phyloP scores from a whole-genome alignment of 164 flowering plant species.

The Macadamia tetraphylla region DNA sequence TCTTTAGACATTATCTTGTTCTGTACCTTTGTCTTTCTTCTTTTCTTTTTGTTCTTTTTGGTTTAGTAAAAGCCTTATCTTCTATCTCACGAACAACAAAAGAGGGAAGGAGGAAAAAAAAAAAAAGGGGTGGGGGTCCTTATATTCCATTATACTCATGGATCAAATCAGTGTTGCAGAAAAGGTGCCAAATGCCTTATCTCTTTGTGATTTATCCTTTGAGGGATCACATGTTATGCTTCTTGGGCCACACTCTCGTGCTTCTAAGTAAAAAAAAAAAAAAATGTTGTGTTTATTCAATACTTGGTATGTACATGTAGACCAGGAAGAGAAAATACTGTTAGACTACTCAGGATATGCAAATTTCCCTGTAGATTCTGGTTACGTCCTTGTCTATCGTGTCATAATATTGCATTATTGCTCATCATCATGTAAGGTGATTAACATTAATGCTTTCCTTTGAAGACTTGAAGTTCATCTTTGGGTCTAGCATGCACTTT shows the following conservation, averaged over 20 bases:
- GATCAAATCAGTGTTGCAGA: constrained; percentile 11
- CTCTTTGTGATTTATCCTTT: constrained; percentile 15
- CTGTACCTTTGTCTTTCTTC: constrained; percentile 5
- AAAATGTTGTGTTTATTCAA: constrained; percentile 10
- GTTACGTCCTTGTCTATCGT: not conserved
- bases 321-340: constrained; percentile 10
- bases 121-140: not conserved
- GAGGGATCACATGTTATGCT: constrained; percentile 31
- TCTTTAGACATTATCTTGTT: not conserved
- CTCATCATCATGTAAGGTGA: not conserved
- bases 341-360: constrained; percentile 1
- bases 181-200: constrained; percentile 5
- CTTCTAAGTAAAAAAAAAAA: constrained; percentile 15
- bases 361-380: constrained; percentile 1
- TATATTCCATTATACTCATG: constrained; percentile 8
- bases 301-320: constrained; percentile 26
- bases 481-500: not conserved
- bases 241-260: constrained; percentile 20
- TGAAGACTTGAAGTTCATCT: constrained; percentile 1
- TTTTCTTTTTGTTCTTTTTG: constrained; percentile 4
- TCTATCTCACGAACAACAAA: not conserved
- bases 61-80: constrained; percentile 8
- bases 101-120: too few relatives aligned
- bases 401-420: not conserved
- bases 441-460: not conserved